Evolutionary conservation across 1,284 basidiomycete genomes (phyloP).

Genomic region (Rhodotorula sp.): DNA sequence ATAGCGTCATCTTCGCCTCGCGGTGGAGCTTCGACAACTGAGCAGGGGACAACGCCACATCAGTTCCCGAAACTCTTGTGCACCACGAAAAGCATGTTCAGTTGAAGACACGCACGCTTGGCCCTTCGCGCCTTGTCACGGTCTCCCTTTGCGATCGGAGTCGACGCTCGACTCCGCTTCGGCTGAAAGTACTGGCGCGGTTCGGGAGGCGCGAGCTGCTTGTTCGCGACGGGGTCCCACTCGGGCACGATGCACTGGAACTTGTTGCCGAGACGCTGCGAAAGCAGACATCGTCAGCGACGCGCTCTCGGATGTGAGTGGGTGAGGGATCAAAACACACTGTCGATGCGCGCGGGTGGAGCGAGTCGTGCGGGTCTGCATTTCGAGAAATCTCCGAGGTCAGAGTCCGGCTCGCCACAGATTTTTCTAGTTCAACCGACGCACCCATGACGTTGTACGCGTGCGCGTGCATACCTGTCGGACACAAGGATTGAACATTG

Average conservation of each 20-base stretch:
- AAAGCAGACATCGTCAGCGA: neutral
- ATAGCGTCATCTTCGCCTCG: constrained; percentile 30
- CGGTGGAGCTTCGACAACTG: constrained; percentile 10
- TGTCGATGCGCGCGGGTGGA: constrained; percentile 42
- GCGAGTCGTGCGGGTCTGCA: constrained; percentile 43
- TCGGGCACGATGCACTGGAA: constrained; percentile 41
- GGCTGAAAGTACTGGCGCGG: constrained; percentile 24
- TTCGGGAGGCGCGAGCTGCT: constrained; percentile 4
- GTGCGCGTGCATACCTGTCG: constrained; percentile 38
- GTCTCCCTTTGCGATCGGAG: constrained; percentile 17
- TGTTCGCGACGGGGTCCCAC: constrained; percentile 23
- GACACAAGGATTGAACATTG: too few species aligned
- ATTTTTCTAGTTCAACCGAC: neutral
- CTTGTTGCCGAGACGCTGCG: constrained; percentile 41
- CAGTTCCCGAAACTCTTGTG: neutral
- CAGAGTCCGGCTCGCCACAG: neutral
- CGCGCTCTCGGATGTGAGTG: neutral
- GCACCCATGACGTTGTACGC: constrained; percentile 30
- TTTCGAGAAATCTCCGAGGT: neutral
- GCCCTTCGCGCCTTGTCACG: constrained; percentile 4
- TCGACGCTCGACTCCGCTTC: constrained; percentile 25
- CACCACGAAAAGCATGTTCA: too few species aligned
- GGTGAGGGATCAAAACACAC: constrained; percentile 11
- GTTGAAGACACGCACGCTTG: constrained; percentile 13
- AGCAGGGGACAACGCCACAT: neutral